These are phyloP conservation scores for Pseudonitzschia delicatissima DNA, from an alignment of 108 stramenopile genomes.

Conservation along the genomic window DNA sequence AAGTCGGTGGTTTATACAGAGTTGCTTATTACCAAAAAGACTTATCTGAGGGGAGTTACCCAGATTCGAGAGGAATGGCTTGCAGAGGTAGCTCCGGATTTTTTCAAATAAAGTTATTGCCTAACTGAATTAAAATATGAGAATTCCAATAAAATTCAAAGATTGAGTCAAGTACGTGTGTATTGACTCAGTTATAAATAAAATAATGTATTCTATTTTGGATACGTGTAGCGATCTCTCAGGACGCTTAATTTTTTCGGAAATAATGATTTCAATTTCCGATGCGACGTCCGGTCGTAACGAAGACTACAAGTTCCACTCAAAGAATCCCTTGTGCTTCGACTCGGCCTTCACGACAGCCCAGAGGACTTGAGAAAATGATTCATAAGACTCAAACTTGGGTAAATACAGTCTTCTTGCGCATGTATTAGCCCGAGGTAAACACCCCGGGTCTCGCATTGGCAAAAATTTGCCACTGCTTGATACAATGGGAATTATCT, in stretches of 20 bases:
- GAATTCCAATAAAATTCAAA: not conserved
- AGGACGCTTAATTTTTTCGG: no score
- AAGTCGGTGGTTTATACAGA: conserved; percentile 96
- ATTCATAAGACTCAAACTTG: conserved; percentile 45
- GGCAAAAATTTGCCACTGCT: conserved; percentile 46
- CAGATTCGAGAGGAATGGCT: conserved; percentile 85
- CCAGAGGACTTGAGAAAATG: conserved; percentile 38
- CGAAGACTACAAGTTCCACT: conserved; percentile 30
- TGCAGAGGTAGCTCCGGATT: conserved; percentile 51
- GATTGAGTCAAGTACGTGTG: no score
- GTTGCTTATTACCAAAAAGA: conserved; percentile 73
- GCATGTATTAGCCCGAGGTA: conserved; percentile 56
- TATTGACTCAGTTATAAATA: no score
- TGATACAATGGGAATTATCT: conserved; percentile 45
- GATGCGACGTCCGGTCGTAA: no score
- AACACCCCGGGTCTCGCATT: conserved; percentile 36
- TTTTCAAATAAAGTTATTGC: conserved; percentile 20
- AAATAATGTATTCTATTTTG: no score
- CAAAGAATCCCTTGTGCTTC: conserved; percentile 50
- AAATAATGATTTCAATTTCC: no score
- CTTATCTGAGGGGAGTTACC: conserved; percentile 80
- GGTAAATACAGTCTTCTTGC: conserved; percentile 47
- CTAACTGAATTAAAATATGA: not conserved
- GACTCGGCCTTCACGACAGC: conserved; percentile 42
- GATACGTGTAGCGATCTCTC: no score